Evolutionary conservation across 495 filamentous ascomycete genomes (phyloP), one percentile per base, ranked within the genome.

Genomic region (Lasiosphaeria hispida): DNA sequence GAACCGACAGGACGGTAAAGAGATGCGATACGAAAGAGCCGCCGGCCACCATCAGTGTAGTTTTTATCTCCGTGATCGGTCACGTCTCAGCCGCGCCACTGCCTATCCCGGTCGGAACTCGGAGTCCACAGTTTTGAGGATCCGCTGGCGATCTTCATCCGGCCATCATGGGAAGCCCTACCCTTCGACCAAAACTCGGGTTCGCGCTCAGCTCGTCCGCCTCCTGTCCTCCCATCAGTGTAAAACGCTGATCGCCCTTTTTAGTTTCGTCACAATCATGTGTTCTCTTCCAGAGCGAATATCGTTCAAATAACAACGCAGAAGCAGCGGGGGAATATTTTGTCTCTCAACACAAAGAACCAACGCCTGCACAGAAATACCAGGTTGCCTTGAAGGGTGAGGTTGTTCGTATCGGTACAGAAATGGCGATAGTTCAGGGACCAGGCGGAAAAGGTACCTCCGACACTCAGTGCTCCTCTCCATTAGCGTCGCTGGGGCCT

Each of bases 401-500:
- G 33, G 59, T 58, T 44, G 56, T 54, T 56, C 51, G 60, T 53
- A 57, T 63, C 62, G 66, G 61, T 62, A 58, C 53, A 48, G 54
- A 44, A 47, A 53, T 36, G 48, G 38, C 40, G 53, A 58, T 19
- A 63, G 19, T 59, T 58, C 39, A 51, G 40, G 47, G 33, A 18
- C 40, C 48, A n/a, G 41, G 34, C 10, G 36, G 45, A 39, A 18
- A 10, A 44, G 17, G 34, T 15, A 19, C 17, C 18, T 13, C 33
- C 41, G 35, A 47, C 48, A 14, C 39, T 70, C 70, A 54, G 23
- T 79, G 71, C 59, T 74, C 69, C 43, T 76, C 75, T 61, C 78
- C 79, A 43, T 77, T 78, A 43, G 79, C 73, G 41, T 82, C 79
- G 59, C 70, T 63, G 57, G 71, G 71, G 57, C 67, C 68, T 64